These are phyloP conservation scores for Acanthochlamys bracteata DNA, from an alignment of 106 monocot genomes.

Conservation along the genomic window DNA sequence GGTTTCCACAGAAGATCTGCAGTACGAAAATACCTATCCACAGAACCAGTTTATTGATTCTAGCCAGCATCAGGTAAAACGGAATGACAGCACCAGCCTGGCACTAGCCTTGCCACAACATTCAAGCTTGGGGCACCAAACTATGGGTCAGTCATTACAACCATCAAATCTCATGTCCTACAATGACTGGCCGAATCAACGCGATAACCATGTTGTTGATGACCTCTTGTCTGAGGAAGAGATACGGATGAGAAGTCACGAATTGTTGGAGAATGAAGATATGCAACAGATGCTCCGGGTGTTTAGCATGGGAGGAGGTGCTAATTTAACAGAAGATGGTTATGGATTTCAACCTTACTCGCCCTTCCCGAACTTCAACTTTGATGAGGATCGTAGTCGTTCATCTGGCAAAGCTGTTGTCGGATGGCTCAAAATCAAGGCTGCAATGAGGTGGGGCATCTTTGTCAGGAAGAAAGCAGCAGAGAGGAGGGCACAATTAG, in stretches of 20 bases:
- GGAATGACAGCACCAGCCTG: slow-evolving; percentile 17
- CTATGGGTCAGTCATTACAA: slow-evolving; percentile 10
- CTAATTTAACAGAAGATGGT: slow-evolving; percentile 49
- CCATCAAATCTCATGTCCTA: slow-evolving; percentile 9
- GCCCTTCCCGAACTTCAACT: slow-evolving; percentile 45
- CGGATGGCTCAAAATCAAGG: slow-evolving; percentile 98
- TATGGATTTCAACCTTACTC: slow-evolving; percentile 44
- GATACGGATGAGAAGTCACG: slow-evolving; percentile 47
- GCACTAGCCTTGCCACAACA: slow-evolving; percentile 20
- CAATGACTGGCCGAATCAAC: slow-evolving; percentile 17
- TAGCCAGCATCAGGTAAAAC: slow-evolving; percentile 15
- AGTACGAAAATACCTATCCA: slow-evolving; percentile 18
- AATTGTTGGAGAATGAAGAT: slow-evolving; percentile 52
- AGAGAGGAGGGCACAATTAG: slow-evolving; percentile 78
- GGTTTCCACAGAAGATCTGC: neutral
- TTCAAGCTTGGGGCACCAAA: slow-evolving; percentile 16
- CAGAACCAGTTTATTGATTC: slow-evolving; percentile 12
- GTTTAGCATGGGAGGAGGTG: slow-evolving; percentile 47
- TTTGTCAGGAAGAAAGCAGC: slow-evolving; percentile 94
- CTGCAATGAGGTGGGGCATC: slow-evolving; percentile 98
- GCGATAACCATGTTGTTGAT: slow-evolving; percentile 11
- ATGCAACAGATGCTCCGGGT: slow-evolving; percentile 59
- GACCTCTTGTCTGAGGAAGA: slow-evolving; percentile 40
- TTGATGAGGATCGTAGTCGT: slow-evolving; percentile 56
- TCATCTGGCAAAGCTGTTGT: slow-evolving; percentile 84